Conservation (phyloP, 1,139 yeast genomes). For the Zygosaccharomyces sapae region DNA sequence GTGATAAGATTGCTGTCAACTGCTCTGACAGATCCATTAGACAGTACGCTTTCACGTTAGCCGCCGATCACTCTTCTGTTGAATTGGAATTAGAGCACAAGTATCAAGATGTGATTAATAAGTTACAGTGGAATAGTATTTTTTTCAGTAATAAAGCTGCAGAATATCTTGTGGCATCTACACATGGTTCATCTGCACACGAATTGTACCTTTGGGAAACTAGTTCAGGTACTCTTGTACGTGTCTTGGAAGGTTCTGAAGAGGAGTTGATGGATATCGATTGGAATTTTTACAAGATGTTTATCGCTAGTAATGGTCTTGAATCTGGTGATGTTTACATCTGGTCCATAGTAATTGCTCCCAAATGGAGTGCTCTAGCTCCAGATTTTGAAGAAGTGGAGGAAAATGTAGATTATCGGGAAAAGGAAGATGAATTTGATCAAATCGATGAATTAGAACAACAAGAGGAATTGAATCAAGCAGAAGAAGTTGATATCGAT, state of each 20-base stretch:
- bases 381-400: slow-evolving; percentile 96
- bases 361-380: slow-evolving; percentile 94
- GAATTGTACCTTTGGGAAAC: slow-evolving; percentile 95
- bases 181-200: slow-evolving; percentile 81
- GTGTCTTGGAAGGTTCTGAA: slow-evolving; percentile 92
- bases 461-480: slow-evolving; percentile 57
- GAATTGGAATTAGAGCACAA: slow-evolving; percentile 70
- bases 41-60: slow-evolving; percentile 50
- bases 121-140: slow-evolving; percentile 84
- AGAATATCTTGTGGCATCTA: slow-evolving; percentile 83
- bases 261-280: slow-evolving; percentile 74
- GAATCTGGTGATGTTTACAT: slow-evolving; percentile 80
- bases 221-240: slow-evolving; percentile 78
- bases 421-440: slow-evolving; percentile 90
- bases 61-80: slow-evolving; percentile 33
- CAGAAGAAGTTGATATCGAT: slow-evolving; percentile 68
- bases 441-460: slow-evolving; percentile 60
- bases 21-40: slow-evolving; percentile 80
- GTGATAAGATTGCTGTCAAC: slow-evolving; percentile 68
- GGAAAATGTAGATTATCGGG: slow-evolving; percentile 84
- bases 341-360: slow-evolving; percentile 83
- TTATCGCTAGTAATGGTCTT: slow-evolving; percentile 81
- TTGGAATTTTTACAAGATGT: slow-evolving; percentile 76
- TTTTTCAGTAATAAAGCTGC: slow-evolving; percentile 67
- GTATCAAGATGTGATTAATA: slow-evolving; percentile 87